Evolutionary conservation across 1,139 yeast genomes (phyloP), one percentile per base, ranked within the genome.

Genomic region (Yamadazyma oceani): DNA sequence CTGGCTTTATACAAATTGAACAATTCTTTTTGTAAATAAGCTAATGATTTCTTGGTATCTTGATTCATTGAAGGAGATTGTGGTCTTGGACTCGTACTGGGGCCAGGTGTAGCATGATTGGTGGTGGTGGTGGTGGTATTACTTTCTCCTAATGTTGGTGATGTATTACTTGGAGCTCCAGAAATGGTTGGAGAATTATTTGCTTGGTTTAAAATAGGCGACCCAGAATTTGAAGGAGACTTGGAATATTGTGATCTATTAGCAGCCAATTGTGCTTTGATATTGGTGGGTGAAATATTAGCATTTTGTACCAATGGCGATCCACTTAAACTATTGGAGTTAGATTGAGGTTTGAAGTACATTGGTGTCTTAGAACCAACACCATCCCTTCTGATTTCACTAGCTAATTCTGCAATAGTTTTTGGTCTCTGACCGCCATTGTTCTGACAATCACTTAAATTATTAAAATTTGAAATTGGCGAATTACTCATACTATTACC

Each of bases 21-120:
- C 27, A 85, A 62, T 54, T 85, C 92, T 44, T 82, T 83, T 57
- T 85, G 89, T 39, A 85, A 61, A 54, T 84, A 84, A 2, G 82
- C 69, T 43, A 81, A 63, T 6, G 85, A 82, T 50, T 78, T 78
- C 54, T 77, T 78, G 3, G 85, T 79, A 50, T 79, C 83, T 31
- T 71, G 75, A 42, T 74, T 73, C 58, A 79, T 62, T 8, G 57
- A 43, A 23, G 51, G 54, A 7, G 55, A 28, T 54, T 64, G 58
- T 47, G 17, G 61, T 52, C 35, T 65, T 37, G 26, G 47, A 22
- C 32, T 9, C 14, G 29, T 22, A 15, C n/a, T 33, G 11, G 38
- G 30, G 16, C 59, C 32, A 24, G 55, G 37, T 15, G 40, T n/a
- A 10, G 41, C 15, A 13, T 35, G 31, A 13, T 53, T 34, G 9